Base-by-base conservation (phyloP, 2,329 filamentous ascomycete genomes). In the Talaromyces sp. region DNA sequence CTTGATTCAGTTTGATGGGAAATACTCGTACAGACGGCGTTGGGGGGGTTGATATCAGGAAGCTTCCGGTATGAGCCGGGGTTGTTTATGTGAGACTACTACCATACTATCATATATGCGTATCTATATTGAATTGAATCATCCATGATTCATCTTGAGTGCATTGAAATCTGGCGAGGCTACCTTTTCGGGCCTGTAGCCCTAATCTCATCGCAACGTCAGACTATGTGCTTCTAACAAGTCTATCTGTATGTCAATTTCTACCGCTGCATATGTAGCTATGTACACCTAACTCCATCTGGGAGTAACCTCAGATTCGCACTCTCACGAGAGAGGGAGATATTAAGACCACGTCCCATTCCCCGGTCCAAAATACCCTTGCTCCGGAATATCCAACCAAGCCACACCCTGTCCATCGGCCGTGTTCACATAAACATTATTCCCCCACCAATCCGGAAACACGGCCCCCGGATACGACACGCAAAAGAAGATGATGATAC, bases 401-500 rank as follows among this genome's bases (percentile, higher is more conserved):
- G 74, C 53, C 17, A 74, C 68, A 10, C 73, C 73, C 43, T 74
- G 63, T 1, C 68, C 73, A 67, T 75, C 74, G 0, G 72, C 72
- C 34, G 74, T 76, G 63, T 76, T 73, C 53, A 74, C 27, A 61
- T 75, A 75, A 8, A 74, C 73, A 0, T 67, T 75, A 65, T 76
- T 75, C 19, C 74, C 73, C 71, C 75, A 76, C 75, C 75, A 77
- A 40, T 73, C 65, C 10, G 73, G 72, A 36, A 75, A 73, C 5
- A 68, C 67, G 1, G 69, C 75, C 4, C 73, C 72, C 7, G 75
- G 73, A 43, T 76, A 75, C 0, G 72, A 73, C 49, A 77, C 71
- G 29, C 70, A 74, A 51, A 77, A 76, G 67, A 77, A 77, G 47
- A 77, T 76, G n/a, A 76, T 69, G 40, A 77, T 75, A 1, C 74